Conservation (phyloP, 2,329 filamentous ascomycete genomes). For the Pestalotiopsis sp. region DNA sequence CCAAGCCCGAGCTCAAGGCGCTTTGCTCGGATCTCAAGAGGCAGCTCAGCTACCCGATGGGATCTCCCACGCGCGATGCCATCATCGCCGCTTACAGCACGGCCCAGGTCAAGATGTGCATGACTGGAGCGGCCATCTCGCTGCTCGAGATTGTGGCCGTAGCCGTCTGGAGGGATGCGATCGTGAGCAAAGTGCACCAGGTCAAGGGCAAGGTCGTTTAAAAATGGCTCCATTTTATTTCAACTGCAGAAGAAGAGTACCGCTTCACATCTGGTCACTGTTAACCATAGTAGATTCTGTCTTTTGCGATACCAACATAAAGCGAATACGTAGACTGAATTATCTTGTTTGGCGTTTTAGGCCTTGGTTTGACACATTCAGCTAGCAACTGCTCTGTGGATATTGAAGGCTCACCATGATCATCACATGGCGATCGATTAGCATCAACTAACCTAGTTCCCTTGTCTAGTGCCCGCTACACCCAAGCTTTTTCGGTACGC, state of each 20-base stretch:
- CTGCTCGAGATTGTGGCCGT: constrained; percentile 33
- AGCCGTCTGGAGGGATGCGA: constrained; percentile 33
- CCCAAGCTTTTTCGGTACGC: constrained; percentile 1
- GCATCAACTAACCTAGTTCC: constrained; percentile 1
- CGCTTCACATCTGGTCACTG: too few species aligned
- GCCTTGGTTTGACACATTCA: not conserved
- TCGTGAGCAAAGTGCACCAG: constrained; percentile 33
- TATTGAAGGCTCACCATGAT: not conserved
- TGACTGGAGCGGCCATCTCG: constrained; percentile 31
- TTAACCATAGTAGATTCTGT: not conserved
- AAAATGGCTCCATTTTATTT: not conserved
- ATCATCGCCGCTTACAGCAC: constrained; percentile 37
- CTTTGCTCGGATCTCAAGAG: constrained; percentile 35
- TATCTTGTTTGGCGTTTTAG: not conserved
- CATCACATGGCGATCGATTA: not conserved
- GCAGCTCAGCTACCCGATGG: constrained; percentile 37
- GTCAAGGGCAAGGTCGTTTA: constrained; percentile 36
- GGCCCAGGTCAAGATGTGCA: constrained; percentile 39
- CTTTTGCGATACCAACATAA: not conserved
- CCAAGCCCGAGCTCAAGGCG: constrained; percentile 24
- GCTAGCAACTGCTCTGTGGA: constrained; percentile 4
- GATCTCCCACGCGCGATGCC: constrained; percentile 32
- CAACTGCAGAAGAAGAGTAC: not conserved
- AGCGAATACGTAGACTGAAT: not conserved
- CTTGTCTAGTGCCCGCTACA: not conserved